phyloP scores from a whole-genome alignment of 768 basidiomycete species.

The Dioszegia crocea region DNA sequence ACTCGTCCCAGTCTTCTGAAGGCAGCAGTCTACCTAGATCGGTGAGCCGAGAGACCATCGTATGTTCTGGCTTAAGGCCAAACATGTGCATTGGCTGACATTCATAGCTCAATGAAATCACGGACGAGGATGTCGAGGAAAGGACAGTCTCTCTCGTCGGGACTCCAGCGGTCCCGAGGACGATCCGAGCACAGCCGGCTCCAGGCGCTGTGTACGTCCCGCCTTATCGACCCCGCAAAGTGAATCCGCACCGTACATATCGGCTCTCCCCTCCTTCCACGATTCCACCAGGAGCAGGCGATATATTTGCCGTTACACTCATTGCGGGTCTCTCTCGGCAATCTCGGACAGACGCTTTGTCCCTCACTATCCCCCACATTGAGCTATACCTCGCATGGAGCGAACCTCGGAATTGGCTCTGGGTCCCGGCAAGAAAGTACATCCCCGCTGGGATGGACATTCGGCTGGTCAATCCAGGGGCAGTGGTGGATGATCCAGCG shows the following conservation, averaged over 20 bases:
- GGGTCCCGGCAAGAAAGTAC: slow-evolving; percentile 8
- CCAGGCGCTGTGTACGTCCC: slow-evolving; percentile 5
- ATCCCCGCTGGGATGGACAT: slow-evolving; percentile 1
- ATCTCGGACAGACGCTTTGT: not conserved
- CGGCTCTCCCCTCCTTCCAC: not conserved
- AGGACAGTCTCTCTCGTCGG: too few species aligned
- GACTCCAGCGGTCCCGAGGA: too few species aligned
- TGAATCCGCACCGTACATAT: not conserved
- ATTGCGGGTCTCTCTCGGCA: not conserved
- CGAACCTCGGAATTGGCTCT: not conserved
- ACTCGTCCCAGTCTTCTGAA: too few species aligned
- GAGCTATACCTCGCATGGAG: slow-evolving; percentile 8
- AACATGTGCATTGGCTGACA: not conserved
- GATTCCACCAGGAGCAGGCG: not conserved
- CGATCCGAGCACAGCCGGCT: too few species aligned
- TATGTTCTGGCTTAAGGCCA: not conserved
- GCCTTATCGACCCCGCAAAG: not conserved
- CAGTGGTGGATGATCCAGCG: not conserved
- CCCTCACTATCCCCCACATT: not conserved
- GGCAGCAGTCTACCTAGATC: not conserved
- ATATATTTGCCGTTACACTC: not conserved
- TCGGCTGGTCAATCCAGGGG: not conserved
- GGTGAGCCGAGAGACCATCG: slow-evolving; percentile 2
- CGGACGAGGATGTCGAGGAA: not conserved
- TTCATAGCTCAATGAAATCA: slow-evolving; percentile 5